Conservation (phyloP, 202 grass and related monocot species). For the Carex arenaria region DNA sequence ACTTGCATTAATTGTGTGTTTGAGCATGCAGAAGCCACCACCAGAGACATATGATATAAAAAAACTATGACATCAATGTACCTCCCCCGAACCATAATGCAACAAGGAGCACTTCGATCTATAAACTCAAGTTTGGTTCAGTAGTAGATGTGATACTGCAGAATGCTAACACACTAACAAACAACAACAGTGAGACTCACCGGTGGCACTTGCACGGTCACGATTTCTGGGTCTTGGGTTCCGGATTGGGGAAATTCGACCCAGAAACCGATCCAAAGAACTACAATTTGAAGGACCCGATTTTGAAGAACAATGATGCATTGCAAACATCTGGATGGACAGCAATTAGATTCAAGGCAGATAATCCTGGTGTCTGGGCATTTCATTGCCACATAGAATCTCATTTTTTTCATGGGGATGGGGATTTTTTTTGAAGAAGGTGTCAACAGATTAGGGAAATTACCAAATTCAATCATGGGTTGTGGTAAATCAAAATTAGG, state of each 20-base stretch:
- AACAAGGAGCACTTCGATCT: constrained; percentile 39
- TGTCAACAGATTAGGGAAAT: constrained; percentile 30
- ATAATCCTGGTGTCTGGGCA: constrained; percentile 81
- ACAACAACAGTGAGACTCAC: constrained; percentile 69
- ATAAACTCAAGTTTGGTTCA: constrained; percentile 45
- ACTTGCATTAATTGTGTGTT: constrained; percentile 33
- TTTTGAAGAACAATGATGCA: constrained; percentile 66
- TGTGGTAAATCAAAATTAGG: constrained; percentile 36
- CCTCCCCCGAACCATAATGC: constrained; percentile 26
- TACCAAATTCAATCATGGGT: constrained; percentile 46
- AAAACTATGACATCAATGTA: constrained; percentile 34
- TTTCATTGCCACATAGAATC: constrained; percentile 89
- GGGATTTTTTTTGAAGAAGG: constrained; percentile 77
- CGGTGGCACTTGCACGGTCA: constrained; percentile 91
- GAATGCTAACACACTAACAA: constrained; percentile 45
- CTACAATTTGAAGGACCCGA: constrained; percentile 52
- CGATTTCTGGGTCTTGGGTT: constrained; percentile 79
- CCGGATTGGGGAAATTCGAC: constrained; percentile 43
- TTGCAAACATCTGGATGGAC: constrained; percentile 66
- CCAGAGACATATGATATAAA: constrained; percentile 62
- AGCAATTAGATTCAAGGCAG: constrained; percentile 50
- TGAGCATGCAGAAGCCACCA: constrained; percentile 39
- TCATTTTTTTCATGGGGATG: constrained; percentile 86
- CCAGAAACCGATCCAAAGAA: constrained; percentile 36
- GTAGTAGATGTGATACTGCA: constrained; percentile 75